These are phyloP conservation scores for Dorcoceras hygrometricum DNA, from an alignment of 257 asterid genomes.

Conservation along the genomic window DNA sequence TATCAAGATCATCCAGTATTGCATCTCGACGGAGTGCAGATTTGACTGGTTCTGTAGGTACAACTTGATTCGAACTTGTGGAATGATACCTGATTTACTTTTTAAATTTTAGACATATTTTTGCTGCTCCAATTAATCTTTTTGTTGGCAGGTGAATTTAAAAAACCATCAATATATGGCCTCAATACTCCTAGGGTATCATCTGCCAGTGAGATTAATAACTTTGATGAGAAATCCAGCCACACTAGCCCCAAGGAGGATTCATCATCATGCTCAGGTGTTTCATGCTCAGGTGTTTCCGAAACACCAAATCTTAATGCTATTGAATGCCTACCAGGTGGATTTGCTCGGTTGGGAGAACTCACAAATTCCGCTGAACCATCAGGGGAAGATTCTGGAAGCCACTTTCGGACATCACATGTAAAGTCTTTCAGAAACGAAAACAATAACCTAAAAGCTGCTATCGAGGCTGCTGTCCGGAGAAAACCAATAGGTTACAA, in stretches of 20 bases:
- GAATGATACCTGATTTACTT: slow-evolving; percentile 16
- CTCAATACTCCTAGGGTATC: slow-evolving; percentile 33
- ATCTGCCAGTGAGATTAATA: slow-evolving; percentile 36
- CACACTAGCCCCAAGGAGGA: slow-evolving; percentile 47
- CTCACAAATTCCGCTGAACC: slow-evolving; percentile 45
- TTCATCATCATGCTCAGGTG: slow-evolving; percentile 29
- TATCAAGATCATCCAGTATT: slow-evolving; percentile 56
- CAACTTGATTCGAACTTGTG: slow-evolving; percentile 22
- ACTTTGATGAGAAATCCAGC: slow-evolving; percentile 40
- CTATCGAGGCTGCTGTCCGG: slow-evolving; percentile 82
- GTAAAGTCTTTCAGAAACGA: slow-evolving; percentile 53
- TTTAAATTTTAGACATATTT: not conserved
- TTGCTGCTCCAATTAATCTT: slow-evolving; percentile 20
- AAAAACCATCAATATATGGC: slow-evolving; percentile 46
- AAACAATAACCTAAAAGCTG: slow-evolving; percentile 64
- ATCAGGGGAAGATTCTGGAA: slow-evolving; percentile 49
- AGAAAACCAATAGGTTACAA: slow-evolving; percentile 70
- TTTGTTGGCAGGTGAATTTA: slow-evolving; percentile 55
- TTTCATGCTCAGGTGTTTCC: slow-evolving; percentile 32
- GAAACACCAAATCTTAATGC: slow-evolving; percentile 39
- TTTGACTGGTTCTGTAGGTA: slow-evolving; percentile 46
- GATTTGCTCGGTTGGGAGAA: slow-evolving; percentile 44
- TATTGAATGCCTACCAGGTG: slow-evolving; percentile 51
- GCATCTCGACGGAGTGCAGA: slow-evolving; percentile 50
- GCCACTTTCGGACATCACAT: slow-evolving; percentile 49